Conservation (phyloP, 1,139 yeast genomes). For the Candida tetrigidarum region DNA sequence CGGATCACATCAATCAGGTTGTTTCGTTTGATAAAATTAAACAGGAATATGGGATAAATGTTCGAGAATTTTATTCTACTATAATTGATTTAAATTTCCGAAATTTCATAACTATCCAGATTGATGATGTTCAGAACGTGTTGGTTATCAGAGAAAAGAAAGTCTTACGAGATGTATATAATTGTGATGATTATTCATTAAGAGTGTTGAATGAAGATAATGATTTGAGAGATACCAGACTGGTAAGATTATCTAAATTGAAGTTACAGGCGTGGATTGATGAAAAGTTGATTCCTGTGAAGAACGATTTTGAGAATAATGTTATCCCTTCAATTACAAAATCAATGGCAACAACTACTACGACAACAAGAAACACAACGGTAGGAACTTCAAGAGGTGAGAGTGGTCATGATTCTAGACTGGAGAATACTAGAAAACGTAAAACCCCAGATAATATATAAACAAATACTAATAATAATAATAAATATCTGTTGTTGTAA, state of each 20-base stretch:
- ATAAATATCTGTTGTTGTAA: slow-evolving; percentile 7
- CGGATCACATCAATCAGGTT: slow-evolving; percentile 27
- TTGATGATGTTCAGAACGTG: slow-evolving; percentile 29
- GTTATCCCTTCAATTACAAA: too few species aligned
- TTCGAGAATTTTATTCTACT: slow-evolving; percentile 19
- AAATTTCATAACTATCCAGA: slow-evolving; percentile 27
- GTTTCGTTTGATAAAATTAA: slow-evolving; percentile 14
- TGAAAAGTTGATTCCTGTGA: slow-evolving; percentile 16
- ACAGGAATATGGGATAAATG: slow-evolving; percentile 22
- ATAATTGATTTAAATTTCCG: slow-evolving; percentile 31
- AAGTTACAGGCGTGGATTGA: slow-evolving; percentile 27
- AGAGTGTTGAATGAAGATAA: slow-evolving; percentile 24
- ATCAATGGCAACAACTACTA: too few species aligned
- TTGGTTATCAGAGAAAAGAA: slow-evolving; percentile 24
- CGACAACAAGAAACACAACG: neutral
- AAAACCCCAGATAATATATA: slow-evolving; percentile 16
- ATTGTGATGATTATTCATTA: slow-evolving; percentile 24
- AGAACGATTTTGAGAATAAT: slow-evolving; percentile 11
- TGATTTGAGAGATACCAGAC: slow-evolving; percentile 24
- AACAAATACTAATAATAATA: too few species aligned
- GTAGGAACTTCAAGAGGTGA: neutral
- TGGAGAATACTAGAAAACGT: slow-evolving; percentile 14
- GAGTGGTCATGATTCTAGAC: neutral
- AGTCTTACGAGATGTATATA: slow-evolving; percentile 36
- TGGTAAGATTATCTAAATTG: slow-evolving; percentile 21